Evolutionary conservation across 192 early-diverging fungal species (phyloP).

Genomic region (Coemansia sp.): DNA sequence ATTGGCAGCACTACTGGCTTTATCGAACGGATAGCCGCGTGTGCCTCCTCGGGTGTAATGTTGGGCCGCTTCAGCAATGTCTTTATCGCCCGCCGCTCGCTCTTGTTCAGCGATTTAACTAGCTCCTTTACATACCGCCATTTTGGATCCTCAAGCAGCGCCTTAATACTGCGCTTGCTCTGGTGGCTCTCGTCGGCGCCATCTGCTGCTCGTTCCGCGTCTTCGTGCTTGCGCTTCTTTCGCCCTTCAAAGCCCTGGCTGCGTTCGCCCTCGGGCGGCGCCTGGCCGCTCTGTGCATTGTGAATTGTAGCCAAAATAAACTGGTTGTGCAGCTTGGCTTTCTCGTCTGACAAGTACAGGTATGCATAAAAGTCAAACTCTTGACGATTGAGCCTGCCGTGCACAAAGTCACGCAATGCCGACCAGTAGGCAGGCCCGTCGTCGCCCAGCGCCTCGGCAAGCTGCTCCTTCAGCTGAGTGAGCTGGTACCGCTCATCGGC

Average conservation of each 20-base stretch:
- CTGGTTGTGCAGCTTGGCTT: conserved; percentile 65
- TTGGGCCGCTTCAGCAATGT: conserved; percentile 57
- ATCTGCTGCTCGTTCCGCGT: conserved; percentile 6
- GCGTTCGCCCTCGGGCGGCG: conserved; percentile 62
- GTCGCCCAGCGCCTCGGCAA: conserved; percentile 72
- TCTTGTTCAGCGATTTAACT: conserved; percentile 66
- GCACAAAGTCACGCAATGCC: conserved; percentile 71
- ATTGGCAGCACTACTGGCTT: conserved; percentile 55
- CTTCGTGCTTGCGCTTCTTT: conserved; percentile 36
- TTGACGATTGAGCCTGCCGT: conserved; percentile 71
- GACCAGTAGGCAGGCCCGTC: conserved; percentile 75
- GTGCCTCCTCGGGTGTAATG: conserved; percentile 40
- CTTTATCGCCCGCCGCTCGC: conserved; percentile 67
- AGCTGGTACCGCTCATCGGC: conserved; percentile 51
- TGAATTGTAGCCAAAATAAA: conserved; percentile 78
- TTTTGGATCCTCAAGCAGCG: conserved; percentile 51
- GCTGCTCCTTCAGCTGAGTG: conserved; percentile 65
- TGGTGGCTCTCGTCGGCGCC: conserved; percentile 21
- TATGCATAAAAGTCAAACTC: conserved; percentile 81
- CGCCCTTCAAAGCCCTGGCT: conserved; percentile 56
- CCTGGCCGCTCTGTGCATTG: conserved; percentile 68
- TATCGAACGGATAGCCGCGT: conserved; percentile 37
- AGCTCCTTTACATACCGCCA: conserved; percentile 66
- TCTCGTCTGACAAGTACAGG: conserved; percentile 57
- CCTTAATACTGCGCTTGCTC: conserved; percentile 57